These are phyloP conservation scores for Pistacia vera DNA, from an alignment of 345 rosid genomes.

Conservation along the genomic window DNA sequence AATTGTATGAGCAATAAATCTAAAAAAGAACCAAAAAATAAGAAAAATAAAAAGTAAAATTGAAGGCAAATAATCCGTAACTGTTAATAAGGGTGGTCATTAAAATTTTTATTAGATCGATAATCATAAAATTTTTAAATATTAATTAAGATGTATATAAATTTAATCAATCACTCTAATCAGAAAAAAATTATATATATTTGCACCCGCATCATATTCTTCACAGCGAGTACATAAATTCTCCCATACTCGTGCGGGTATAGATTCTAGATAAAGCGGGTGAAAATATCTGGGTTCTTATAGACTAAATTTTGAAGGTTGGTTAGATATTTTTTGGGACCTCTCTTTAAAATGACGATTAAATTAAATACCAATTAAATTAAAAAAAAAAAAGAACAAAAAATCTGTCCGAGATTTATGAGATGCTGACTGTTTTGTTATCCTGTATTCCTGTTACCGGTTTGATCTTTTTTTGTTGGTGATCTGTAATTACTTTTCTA, in stretches of 20 bases:
- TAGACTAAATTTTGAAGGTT: neutral
- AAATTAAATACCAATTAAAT: neutral
- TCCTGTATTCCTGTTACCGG: neutral
- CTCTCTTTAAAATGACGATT: neutral
- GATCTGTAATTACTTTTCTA: neutral
- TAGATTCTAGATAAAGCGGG: neutral
- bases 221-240: neutral
- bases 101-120: no score
- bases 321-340: slow-evolving; percentile 30
- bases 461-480: neutral
- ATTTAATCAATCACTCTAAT: no score
- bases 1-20: no score
- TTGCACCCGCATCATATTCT: no score
- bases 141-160: no score
- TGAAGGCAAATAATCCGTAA: no score
- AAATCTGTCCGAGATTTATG: neutral
- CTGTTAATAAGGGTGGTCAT: no score
- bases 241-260: neutral
- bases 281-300: slow-evolving; percentile 29
- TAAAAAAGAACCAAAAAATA: no score
- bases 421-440: neutral
- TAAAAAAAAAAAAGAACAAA: neutral
- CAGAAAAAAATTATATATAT: no score
- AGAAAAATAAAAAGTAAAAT: no score
- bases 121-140: no score